Evolutionary conservation across 306 rosid genomes (phyloP), one percentile per base, ranked within the genome.

Genomic region (Acacia acuminata): DNA sequence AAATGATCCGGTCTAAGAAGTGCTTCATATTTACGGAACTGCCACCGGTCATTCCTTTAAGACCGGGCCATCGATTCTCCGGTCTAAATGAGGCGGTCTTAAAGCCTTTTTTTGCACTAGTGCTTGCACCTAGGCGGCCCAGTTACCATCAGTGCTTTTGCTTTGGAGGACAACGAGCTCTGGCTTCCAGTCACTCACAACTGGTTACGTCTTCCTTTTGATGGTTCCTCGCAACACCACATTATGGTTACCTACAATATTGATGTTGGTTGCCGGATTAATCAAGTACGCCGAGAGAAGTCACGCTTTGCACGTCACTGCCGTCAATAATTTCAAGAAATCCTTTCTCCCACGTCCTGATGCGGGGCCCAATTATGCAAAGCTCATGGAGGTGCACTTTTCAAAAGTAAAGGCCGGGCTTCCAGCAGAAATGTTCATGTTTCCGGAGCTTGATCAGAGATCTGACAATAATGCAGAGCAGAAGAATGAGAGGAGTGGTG

Each of bases 341-440:
- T 76, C 77, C 44, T 30, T 84, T 87, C 45, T 82, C 8, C 60
- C 25, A 32, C 65, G 53, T 0, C 88, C 88, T 0, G 88, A 89
- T 32, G 71, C 88, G 2, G 87, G 88, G 0, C 78, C 84, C 0
- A 76, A 82, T 15, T 84, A 86, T 27, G 90, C 84, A 0, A 85
- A 80, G 80, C 67, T 86, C n/a, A 80, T 80, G 85, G 87, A 77
- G 50, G 85, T 75, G 22, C 75, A 67, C 67, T 4, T 22, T 11
- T 74, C 84, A 0, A 74, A 47, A 48, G 8, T n/a, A 12, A 15
- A 19, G 0, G 80, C 84, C 5, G 55, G 68, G 8, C 67, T 88
- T 17, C 83, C 87, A 0, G 19, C 86, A 14, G 1, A 2, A 0
- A 83, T 83, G 27, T 32, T 75, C 4, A 1, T 81, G 2, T 51